phyloP scores from a whole-genome alignment of 768 basidiomycete species.

The Leccinum longicurvipes region DNA sequence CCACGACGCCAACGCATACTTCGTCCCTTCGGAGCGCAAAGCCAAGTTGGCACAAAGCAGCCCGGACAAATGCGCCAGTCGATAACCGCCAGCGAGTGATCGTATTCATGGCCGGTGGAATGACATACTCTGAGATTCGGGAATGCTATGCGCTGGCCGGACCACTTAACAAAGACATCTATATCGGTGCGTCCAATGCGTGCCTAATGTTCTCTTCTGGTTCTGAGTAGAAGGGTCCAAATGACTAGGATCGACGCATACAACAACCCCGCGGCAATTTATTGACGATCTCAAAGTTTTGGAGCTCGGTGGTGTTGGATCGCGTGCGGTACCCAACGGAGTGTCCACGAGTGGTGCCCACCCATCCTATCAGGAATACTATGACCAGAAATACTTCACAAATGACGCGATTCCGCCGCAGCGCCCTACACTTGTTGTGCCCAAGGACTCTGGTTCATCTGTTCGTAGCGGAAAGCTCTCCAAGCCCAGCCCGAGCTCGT shows the following conservation, averaged over 20 bases:
- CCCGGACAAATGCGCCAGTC: slow-evolving; percentile 47
- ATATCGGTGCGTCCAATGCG: slow-evolving; percentile 62
- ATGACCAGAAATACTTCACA: slow-evolving; percentile 73
- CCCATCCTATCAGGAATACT: slow-evolving; percentile 67
- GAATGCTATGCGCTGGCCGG: slow-evolving; percentile 79
- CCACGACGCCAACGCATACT: slow-evolving; percentile 48
- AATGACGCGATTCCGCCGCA: slow-evolving; percentile 33
- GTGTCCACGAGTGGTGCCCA: slow-evolving; percentile 46
- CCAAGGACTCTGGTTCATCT: slow-evolving; percentile 24
- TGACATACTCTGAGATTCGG: slow-evolving; percentile 94
- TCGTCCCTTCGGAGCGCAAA: slow-evolving; percentile 86
- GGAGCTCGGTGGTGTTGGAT: slow-evolving; percentile 84
- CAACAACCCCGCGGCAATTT: slow-evolving; percentile 78
- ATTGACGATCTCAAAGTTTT: slow-evolving; percentile 85
- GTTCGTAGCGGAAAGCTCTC: slow-evolving; percentile 21
- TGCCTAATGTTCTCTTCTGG: slow-evolving; percentile 35
- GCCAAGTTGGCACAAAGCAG: slow-evolving; percentile 85
- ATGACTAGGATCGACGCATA: slow-evolving; percentile 80
- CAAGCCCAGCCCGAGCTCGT: slow-evolving; percentile 45
- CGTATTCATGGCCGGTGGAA: slow-evolving; percentile 90
- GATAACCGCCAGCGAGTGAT: slow-evolving; percentile 73
- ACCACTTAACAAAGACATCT: slow-evolving; percentile 80
- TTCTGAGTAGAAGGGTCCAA: slow-evolving; percentile 27
- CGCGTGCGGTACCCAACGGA: slow-evolving; percentile 67
- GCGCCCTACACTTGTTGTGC: slow-evolving; percentile 23